Evolutionary conservation across 768 basidiomycete genomes (phyloP), one percentile per base, ranked within the genome.

Genomic region (Cystoderma amianthinum): DNA sequence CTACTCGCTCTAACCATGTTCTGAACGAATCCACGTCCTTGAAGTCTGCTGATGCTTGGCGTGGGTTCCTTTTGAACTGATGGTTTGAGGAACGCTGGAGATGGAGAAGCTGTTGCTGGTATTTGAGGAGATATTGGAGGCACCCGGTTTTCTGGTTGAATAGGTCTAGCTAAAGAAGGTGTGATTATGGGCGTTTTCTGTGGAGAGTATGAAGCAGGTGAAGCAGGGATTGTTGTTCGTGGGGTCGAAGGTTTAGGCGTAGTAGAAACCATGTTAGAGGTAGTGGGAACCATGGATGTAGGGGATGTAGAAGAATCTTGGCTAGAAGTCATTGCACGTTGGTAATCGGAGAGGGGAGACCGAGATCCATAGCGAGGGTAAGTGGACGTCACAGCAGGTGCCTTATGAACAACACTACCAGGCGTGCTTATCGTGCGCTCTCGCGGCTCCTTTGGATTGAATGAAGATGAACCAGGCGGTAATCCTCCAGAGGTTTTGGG

Each of bases 11-110:
- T 80, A 23, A 92, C 82, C 65, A 88, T 79, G 47, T 73, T 86
- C 58, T 86, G 82, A 2, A 92, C 89, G 54, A 92, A 90, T 3
- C 89, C 89, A 30, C 89, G 79, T 15, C 89, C 89, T 52, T 90
- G 81, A 13, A 92, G 61, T 45, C 87, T 67, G 46, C 85, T 90
- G 22, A 91, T 76, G 56, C 85, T 89, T 0, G 89, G 89, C 2
- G 86, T 87, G 3, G 76, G 76, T 34, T 87, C 86, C 55, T 89
- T 90, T 39, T 68, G 58, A 3, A 69, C 54, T 6, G 75, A 62
- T 2, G 68, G 63, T 34, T 75, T 79, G 19, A 80, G 62, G 54
- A 87, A 82, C 3, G 74, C 76, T 13, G 78, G 73, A 3, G 83
- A 77, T 20, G 72, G 57, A 16, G 64, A 63, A 12, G 57, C 48